phyloP scores from a whole-genome alignment of 208 protist genomes.

The Acanthamoeba healyi region DNA sequence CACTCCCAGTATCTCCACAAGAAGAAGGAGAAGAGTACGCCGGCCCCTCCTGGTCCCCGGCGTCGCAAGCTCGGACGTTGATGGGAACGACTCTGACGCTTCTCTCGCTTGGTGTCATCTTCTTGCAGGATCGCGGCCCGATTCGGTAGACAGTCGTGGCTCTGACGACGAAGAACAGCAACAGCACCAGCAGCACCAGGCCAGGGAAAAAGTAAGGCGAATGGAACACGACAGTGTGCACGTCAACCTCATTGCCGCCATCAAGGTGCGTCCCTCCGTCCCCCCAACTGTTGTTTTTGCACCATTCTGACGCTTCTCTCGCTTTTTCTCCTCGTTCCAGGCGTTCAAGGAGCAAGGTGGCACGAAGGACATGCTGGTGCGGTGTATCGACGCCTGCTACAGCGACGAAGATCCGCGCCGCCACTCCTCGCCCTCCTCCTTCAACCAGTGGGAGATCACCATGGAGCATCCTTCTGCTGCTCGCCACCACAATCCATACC shows the following conservation, averaged over 20 bases:
- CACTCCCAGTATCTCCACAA: constrained; percentile 85
- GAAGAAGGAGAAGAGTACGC: constrained; percentile 73
- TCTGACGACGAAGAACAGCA: not conserved
- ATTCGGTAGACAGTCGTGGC: no score
- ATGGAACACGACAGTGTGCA: constrained; percentile 41
- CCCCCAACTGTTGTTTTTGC: no score
- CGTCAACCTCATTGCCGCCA: constrained; percentile 50
- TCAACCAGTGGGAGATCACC: constrained; percentile 38
- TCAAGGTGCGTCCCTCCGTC: not conserved
- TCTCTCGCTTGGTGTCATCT: not conserved
- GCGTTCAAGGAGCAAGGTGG: constrained; percentile 31
- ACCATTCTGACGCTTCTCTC: not conserved
- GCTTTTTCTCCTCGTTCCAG: not conserved
- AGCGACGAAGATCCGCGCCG: not conserved
- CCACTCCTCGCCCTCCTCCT: not conserved
- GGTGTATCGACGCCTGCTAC: constrained; percentile 36
- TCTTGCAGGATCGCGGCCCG: not conserved
- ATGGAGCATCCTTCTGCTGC: constrained; percentile 5
- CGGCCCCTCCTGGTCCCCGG: not conserved
- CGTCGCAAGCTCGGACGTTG: no score
- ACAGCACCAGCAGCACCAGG: not conserved
- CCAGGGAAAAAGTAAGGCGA: not conserved
- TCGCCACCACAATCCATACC: not conserved
- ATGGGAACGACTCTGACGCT: not conserved
- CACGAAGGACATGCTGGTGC: constrained; percentile 4